These are phyloP conservation scores for Forsythia viridissima DNA, from an alignment of 257 asterid genomes.

Conservation along the genomic window DNA sequence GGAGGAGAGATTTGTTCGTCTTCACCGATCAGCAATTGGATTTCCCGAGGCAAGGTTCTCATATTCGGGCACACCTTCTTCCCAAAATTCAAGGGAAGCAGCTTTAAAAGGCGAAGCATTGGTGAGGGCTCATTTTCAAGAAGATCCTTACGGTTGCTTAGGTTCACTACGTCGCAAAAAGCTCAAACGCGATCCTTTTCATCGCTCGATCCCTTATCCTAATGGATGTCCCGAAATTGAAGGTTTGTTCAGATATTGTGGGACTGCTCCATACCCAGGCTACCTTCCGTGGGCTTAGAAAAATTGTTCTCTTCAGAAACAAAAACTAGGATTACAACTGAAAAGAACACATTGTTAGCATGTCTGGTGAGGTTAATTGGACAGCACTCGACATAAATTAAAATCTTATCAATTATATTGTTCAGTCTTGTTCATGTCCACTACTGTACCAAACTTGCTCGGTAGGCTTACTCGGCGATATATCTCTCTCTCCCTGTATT, in stretches of 20 bases:
- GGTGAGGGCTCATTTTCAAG: conserved; percentile 73
- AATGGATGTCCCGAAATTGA: conserved; percentile 90
- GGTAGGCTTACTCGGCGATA: background rate
- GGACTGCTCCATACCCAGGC: conserved; percentile 66
- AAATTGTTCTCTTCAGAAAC: background rate
- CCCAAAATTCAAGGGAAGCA: conserved; percentile 70
- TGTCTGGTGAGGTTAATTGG: background rate
- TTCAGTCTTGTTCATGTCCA: background rate
- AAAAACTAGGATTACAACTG: background rate
- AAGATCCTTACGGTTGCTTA: conserved; percentile 84
- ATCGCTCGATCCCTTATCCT: conserved; percentile 89
- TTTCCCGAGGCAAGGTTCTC: conserved; percentile 70
- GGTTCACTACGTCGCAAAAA: conserved; percentile 75
- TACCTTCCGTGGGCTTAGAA: conserved; percentile 69
- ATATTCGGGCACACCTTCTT: conserved; percentile 82
- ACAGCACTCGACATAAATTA: no score
- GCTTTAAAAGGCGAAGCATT: conserved; percentile 88
- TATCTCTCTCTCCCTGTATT: background rate
- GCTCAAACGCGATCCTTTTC: conserved; percentile 86
- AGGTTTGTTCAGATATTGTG: conserved; percentile 80
- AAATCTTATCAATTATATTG: no score
- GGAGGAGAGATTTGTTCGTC: conserved; percentile 84
- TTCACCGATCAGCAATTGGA: conserved; percentile 74
- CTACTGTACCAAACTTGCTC: background rate
- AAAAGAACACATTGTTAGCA: background rate